Conservation (phyloP, 2,329 filamentous ascomycete genomes). For the Fusarium sp. region DNA sequence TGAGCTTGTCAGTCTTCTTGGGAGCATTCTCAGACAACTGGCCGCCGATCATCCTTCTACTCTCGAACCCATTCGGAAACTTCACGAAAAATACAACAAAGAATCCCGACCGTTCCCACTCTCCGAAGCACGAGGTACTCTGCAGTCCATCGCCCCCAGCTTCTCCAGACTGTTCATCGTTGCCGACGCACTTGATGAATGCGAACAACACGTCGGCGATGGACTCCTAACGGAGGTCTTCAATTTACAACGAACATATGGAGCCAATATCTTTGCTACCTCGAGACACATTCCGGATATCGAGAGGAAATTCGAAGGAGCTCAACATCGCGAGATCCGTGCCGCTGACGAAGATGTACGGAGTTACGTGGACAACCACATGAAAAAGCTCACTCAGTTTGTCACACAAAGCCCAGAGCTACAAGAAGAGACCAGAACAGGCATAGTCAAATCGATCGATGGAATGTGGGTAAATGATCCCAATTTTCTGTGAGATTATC, state of each 20-base stretch:
- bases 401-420: background rate
- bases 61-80: background rate
- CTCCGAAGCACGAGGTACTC: background rate
- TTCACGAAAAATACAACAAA: background rate
- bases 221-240: background rate
- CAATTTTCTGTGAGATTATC: accelerated
- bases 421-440: background rate
- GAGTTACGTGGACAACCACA: background rate
- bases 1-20: background rate
- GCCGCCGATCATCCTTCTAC: background rate
- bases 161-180: background rate
- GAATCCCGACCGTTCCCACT: background rate
- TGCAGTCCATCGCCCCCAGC: background rate
- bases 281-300: background rate
- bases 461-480: background rate
- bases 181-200: background rate
- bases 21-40: background rate
- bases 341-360: background rate
- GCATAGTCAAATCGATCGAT: background rate
- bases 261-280: background rate
- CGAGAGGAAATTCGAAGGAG: background rate
- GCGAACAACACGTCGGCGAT: background rate
- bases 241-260: background rate
- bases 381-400: background rate
- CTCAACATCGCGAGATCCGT: conserved; percentile 49